Base-by-base conservation (phyloP, 2,329 filamentous ascomycete genomes). In the Hymenoscyphus scutula region DNA sequence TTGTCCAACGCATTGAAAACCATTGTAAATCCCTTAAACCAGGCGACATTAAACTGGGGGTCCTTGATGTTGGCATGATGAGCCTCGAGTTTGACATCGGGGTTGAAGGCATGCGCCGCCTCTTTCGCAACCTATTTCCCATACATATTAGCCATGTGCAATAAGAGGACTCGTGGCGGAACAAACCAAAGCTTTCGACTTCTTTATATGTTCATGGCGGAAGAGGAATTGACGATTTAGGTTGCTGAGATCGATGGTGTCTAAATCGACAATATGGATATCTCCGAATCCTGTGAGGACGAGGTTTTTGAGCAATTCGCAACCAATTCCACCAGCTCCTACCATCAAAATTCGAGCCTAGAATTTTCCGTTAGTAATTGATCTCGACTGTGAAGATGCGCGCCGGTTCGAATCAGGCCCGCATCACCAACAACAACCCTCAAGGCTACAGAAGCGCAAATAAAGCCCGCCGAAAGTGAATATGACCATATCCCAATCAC, bases 1-100 rank as follows among this genome's bases (percentile, higher is more conserved):
- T 99, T 99, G 77, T 99, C 95, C 45, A 99, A 83, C 58, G 95
- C 95, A 77, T 99, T 99, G 82, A 99, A 98, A 8, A 97, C 93
- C 29, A 98, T 79, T 56, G 83, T 82, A 75, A 98, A 99, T 7
- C 81, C 77, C 69, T 85, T 82, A 74, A 97, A 99, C 91, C 94
- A 99, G 57, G 89, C 85, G 61, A 97, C 85, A 70, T 89, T 90
- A 79, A 98, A 99, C 66, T 89, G 82, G 6, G 82, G 72, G 67
- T 98, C 93, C 77, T 97, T 98, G 78, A 99, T 97, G 73, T 98
- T 97, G 66, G 90, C 91, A 78, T 97, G 92, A 72, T 97, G 87
- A 32, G 95, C 92, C 70, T 92, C 85, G 69, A 99, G 89, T 74
- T 89, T 91, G 70, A 92, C 89, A 65, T 87, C 86, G 1, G 93